Conservation (phyloP, 139 green algal genomes). For the Edaphochlamys debaryana region DNA sequence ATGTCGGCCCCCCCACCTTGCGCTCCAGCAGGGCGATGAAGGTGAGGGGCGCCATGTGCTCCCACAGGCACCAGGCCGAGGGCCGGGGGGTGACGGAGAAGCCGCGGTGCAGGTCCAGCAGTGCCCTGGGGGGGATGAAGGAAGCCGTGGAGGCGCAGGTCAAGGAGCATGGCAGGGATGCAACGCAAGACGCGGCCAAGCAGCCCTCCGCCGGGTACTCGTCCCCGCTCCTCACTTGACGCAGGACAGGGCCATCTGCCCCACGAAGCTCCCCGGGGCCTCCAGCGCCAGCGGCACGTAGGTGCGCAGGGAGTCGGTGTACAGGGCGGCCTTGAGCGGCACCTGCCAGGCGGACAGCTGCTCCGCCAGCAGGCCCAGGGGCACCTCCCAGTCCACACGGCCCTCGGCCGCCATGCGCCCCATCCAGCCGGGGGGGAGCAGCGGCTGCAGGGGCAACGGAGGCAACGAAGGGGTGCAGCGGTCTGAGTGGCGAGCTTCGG, state of each 20-base stretch:
- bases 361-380: background rate
- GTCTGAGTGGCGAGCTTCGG: background rate
- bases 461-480: no score
- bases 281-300: background rate
- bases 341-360: background rate
- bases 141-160: background rate
- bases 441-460: background rate
- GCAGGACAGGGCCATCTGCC: background rate
- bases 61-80: background rate
- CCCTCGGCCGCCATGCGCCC: background rate
- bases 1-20: no score
- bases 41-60: background rate
- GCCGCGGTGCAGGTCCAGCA: no score
- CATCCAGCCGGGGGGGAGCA: background rate
- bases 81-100: no score
- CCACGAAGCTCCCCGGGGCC: background rate
- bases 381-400: conserved; percentile 1
- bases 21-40: conserved; percentile 1
- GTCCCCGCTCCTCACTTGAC: background rate
- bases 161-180: no score
- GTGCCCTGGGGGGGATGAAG: background rate
- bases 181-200: background rate
- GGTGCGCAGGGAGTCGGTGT: background rate
- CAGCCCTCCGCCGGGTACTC: no score
- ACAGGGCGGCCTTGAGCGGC: background rate